Conservation (phyloP, 2,329 filamentous ascomycete species). For the Aspergillus phoenicis region DNA sequence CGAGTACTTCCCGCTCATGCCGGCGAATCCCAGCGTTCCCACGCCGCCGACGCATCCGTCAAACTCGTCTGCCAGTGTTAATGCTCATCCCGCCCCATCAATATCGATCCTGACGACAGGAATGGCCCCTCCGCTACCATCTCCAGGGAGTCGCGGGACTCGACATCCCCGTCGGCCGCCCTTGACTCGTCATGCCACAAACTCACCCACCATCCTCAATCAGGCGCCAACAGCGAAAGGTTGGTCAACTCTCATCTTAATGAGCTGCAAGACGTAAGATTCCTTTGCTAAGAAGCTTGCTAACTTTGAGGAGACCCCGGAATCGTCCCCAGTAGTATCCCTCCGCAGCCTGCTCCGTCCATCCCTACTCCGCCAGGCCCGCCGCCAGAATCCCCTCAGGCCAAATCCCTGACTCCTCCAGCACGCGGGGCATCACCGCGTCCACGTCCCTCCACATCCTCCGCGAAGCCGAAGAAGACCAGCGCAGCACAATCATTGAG, state of each 20-base stretch:
- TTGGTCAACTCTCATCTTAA: constrained; percentile 36
- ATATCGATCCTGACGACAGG: constrained; percentile 82
- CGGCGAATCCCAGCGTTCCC: constrained; percentile 43
- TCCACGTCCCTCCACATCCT: constrained; percentile 28
- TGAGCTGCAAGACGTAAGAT: constrained; percentile 10
- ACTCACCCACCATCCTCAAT: constrained; percentile 72
- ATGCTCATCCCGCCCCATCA: constrained; percentile 57
- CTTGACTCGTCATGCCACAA: constrained; percentile 71
- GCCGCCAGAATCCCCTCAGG: constrained; percentile 41
- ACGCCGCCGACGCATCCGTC: constrained; percentile 47
- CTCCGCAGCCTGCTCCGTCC: constrained; percentile 31
- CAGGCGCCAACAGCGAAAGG: constrained; percentile 48
- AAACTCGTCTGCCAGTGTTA: constrained; percentile 46
- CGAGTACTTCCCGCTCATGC: constrained; percentile 82
- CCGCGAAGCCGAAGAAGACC: constrained; percentile 38
- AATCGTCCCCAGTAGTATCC: constrained; percentile 27
- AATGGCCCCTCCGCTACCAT: constrained; percentile 77
- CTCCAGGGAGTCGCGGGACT: constrained; percentile 68
- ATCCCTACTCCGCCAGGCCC: constrained; percentile 39
- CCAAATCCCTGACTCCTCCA: constrained; percentile 39
- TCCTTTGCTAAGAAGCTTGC: neutral
- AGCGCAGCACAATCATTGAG: constrained; percentile 34
- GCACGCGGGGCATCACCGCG: constrained; percentile 54
- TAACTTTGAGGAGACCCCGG: constrained; percentile 29
- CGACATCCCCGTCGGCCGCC: constrained; percentile 61